Evolutionary conservation across 2,329 filamentous ascomycete species (phyloP).

Genomic region (Fusarium pilosicola): DNA sequence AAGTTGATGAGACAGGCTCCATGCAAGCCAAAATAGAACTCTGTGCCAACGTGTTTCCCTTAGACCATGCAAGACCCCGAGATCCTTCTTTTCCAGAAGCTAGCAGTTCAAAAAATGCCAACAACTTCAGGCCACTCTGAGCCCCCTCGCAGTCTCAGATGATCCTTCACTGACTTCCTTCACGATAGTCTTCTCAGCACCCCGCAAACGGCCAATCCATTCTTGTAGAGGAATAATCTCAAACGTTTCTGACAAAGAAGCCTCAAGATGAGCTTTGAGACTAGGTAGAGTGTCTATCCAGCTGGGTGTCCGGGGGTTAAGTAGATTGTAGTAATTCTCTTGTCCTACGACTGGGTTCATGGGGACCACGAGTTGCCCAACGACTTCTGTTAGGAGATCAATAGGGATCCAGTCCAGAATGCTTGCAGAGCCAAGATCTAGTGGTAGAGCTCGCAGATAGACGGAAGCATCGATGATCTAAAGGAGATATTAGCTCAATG

Average conservation of each 20-base stretch:
- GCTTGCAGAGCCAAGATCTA: not conserved
- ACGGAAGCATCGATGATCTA: not conserved
- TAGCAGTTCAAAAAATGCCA: not conserved
- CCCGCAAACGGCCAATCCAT: not conserved
- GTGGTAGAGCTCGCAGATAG: not conserved
- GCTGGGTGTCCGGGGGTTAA: not conserved
- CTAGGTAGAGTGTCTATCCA: not conserved
- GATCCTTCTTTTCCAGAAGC: not conserved
- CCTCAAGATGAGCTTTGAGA: not conserved
- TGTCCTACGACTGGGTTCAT: not conserved
- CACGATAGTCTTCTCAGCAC: not conserved
- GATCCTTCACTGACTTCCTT: not conserved
- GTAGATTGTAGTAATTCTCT: not conserved
- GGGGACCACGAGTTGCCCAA: not conserved
- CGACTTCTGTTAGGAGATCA: not conserved
- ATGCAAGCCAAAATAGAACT: not conserved
- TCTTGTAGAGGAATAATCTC: not conserved
- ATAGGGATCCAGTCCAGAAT: not conserved
- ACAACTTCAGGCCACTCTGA: not conserved
- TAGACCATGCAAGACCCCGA: not conserved
- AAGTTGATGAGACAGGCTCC: not conserved
- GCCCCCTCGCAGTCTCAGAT: not conserved
- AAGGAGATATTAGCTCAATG: fast-evolving
- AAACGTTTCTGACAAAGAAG: fast-evolving
- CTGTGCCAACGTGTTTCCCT: not conserved